phyloP scores from a whole-genome alignment of 257 asterid species.

The Lithospermum erythrorhizon region DNA sequence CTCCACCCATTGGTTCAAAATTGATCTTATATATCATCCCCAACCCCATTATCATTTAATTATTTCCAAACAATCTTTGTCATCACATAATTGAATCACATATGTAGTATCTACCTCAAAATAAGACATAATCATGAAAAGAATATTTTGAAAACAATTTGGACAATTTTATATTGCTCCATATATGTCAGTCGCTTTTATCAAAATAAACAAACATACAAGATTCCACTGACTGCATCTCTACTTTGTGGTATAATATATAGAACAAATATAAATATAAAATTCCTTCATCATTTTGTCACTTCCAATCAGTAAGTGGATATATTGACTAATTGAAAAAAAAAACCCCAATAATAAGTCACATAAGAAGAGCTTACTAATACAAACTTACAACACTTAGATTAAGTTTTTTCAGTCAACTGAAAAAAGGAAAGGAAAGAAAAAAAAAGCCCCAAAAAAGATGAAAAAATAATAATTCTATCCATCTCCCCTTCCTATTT shows the following conservation, averaged over 20 bases:
- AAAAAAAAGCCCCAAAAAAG: background rate
- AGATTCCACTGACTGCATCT: slow-evolving; percentile 8
- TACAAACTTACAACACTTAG: background rate
- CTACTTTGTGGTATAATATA: background rate
- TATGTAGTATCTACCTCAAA: slow-evolving; percentile 27
- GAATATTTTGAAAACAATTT: slow-evolving; percentile 23
- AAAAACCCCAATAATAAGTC: background rate
- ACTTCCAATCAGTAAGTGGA: no score
- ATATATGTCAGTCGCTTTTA: slow-evolving; percentile 8
- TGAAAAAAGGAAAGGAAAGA: background rate
- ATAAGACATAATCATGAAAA: slow-evolving; percentile 24
- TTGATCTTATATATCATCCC: no score
- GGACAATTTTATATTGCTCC: slow-evolving; percentile 3
- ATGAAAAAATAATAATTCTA: slow-evolving; percentile 13
- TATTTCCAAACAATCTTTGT: slow-evolving; percentile 12
- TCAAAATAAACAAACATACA: slow-evolving; percentile 15
- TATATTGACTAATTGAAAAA: background rate
- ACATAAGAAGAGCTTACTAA: slow-evolving; percentile 14
- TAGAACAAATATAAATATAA: slow-evolving; percentile 8
- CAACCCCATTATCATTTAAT: slow-evolving; percentile 22
- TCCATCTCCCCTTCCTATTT: background rate
- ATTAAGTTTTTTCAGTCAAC: background rate
- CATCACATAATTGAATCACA: slow-evolving; percentile 11
- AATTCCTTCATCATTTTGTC: slow-evolving; percentile 14
- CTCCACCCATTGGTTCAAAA: background rate